Conservation (phyloP, 805 yeast species). For the Yarrowia sp. region DNA sequence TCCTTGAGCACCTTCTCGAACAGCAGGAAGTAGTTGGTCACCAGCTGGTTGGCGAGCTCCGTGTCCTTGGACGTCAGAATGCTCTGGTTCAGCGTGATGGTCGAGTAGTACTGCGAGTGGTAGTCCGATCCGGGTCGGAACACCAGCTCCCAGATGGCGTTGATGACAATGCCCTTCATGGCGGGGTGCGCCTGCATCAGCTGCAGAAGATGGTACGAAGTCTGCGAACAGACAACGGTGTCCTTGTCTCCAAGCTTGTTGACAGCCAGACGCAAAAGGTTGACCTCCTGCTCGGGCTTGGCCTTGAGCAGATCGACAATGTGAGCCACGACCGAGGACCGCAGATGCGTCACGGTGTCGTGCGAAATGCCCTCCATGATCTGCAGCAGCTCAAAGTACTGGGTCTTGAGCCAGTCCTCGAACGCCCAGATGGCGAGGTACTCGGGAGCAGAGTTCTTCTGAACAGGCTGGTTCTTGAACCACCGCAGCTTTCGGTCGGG, state of each 20-base stretch:
- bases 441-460: slow-evolving; percentile 47
- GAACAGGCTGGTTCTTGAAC: slow-evolving; percentile 72
- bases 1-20: slow-evolving; percentile 80
- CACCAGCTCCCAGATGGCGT: slow-evolving; percentile 75
- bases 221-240: slow-evolving; percentile 82
- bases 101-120: slow-evolving; percentile 84
- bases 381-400: slow-evolving; percentile 72
- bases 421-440: slow-evolving; percentile 74
- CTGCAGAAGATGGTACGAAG: slow-evolving; percentile 75
- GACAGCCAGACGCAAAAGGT: slow-evolving; percentile 80
- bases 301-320: slow-evolving; percentile 75
- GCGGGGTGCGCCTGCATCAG: slow-evolving; percentile 92
- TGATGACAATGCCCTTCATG: slow-evolving; percentile 80
- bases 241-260: slow-evolving; percentile 94
- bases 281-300: slow-evolving; percentile 96
- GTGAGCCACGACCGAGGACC: slow-evolving; percentile 71
- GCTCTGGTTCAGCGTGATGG: slow-evolving; percentile 88
- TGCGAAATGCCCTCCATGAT: slow-evolving; percentile 76
- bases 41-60: slow-evolving; percentile 76
- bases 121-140: slow-evolving; percentile 72
- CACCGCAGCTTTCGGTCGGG: slow-evolving; percentile 72
- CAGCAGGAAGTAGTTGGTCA: slow-evolving; percentile 79
- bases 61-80: slow-evolving; percentile 76
- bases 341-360: slow-evolving; percentile 86
- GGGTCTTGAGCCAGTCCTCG: slow-evolving; percentile 82